Conservation (phyloP, 768 basidiomycete species). For the Xerocomus potaroensis region DNA sequence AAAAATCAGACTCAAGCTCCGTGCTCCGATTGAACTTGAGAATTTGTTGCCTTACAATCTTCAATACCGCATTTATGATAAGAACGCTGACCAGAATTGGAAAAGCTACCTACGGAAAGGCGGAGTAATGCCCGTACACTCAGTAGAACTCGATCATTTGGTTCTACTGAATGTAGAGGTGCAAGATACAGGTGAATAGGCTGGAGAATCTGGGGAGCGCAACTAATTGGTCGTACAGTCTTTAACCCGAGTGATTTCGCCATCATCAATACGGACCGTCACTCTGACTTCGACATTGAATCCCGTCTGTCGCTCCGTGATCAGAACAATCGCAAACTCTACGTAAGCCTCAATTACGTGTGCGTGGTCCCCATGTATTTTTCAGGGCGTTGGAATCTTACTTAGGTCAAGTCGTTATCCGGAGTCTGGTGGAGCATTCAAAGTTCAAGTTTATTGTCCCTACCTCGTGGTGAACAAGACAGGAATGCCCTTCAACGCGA, state of each 20-base stretch:
- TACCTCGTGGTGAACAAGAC: conserved; percentile 94
- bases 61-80: conserved; percentile 96
- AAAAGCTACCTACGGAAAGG: conserved; percentile 89
- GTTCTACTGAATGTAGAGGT: conserved; percentile 85
- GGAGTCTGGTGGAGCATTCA: conserved; percentile 92
- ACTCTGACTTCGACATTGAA: conserved; percentile 86
- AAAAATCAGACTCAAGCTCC: conserved; percentile 76
- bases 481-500: conserved; percentile 73
- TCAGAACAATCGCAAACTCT: conserved; percentile 65
- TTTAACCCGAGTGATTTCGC: conserved; percentile 95
- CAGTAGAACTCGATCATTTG: conserved; percentile 87
- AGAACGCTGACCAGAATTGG: conserved; percentile 92
- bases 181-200: conserved; percentile 77
- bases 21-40: conserved; percentile 93
- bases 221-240: conserved; percentile 39
- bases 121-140: conserved; percentile 94
- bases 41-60: conserved; percentile 93
- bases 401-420: conserved; percentile 56
- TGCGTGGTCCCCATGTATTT: conserved; percentile 38
- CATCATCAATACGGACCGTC: conserved; percentile 92
- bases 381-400: conserved; percentile 4
- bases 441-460: conserved; percentile 90
- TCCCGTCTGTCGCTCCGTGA: conserved; percentile 69
- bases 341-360: conserved; percentile 88
- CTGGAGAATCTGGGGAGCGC: background rate